Evolutionary conservation across 2,329 filamentous ascomycete genomes (phyloP).

Genomic region (Alternaria sp.): DNA sequence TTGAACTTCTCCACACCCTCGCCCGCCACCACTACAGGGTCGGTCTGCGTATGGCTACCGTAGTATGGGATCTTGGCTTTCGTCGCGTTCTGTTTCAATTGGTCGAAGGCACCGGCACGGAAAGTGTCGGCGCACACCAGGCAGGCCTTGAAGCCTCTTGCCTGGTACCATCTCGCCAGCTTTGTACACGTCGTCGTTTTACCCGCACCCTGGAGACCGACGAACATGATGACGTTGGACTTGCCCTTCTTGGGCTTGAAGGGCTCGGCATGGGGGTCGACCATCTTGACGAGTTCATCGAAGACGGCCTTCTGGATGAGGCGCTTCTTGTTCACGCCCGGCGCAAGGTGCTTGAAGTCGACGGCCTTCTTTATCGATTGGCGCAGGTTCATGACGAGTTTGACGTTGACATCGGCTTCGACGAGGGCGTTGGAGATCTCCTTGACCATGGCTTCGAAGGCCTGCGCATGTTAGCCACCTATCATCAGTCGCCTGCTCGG

Average conservation of each 20-base stretch:
- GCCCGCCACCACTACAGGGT: constrained; percentile 89
- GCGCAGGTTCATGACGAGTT: constrained; percentile 86
- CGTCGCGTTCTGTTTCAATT: constrained; percentile 97
- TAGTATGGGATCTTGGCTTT: constrained; percentile 99
- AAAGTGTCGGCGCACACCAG: constrained; percentile 98
- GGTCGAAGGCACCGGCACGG: constrained; percentile 96
- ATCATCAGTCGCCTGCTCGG: constrained; percentile 9
- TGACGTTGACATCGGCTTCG: constrained; percentile 96
- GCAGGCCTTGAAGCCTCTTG: constrained; percentile 88
- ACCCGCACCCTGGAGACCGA: constrained; percentile 94
- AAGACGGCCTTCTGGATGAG: constrained; percentile 98
- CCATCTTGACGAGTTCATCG: constrained; percentile 92
- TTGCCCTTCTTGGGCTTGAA: constrained; percentile 98
- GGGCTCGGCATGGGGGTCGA: constrained; percentile 92
- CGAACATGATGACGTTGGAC: constrained; percentile 98
- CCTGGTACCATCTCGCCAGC: constrained; percentile 92
- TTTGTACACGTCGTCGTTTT: constrained; percentile 99
- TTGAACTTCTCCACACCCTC: constrained; percentile 99
- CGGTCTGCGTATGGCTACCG: constrained; percentile 93
- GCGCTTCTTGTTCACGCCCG: constrained; percentile 96
- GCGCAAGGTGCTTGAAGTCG: constrained; percentile 92
- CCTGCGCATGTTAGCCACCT: constrained; percentile 62
- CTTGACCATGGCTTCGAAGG: constrained; percentile 97
- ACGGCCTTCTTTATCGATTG: constrained; percentile 91
- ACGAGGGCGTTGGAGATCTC: constrained; percentile 95